phyloP scores from a whole-genome alignment of 1,139 yeast species.

The Williopsis jadinii region DNA sequence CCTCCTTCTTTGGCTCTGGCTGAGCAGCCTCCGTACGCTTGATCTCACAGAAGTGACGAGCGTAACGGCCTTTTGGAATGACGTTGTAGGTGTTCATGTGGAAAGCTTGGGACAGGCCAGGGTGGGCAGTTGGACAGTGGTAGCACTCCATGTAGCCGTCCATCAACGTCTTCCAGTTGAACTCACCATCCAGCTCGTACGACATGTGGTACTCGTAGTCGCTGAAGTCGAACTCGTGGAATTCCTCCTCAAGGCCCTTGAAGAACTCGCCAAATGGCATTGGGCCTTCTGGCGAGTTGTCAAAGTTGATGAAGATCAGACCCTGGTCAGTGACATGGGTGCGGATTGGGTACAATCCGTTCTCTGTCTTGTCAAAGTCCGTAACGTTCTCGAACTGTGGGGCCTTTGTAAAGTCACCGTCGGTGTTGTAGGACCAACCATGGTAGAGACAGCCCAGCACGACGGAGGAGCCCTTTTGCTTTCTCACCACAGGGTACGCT shows the following conservation, averaged over 20 bases:
- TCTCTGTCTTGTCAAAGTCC: slow-evolving; percentile 49
- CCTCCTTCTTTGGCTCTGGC: slow-evolving; percentile 21
- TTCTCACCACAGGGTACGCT: slow-evolving; percentile 54
- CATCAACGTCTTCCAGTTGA: slow-evolving; percentile 62
- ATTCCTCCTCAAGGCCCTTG: slow-evolving; percentile 41
- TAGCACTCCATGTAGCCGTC: slow-evolving; percentile 64
- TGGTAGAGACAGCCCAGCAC: slow-evolving; percentile 56
- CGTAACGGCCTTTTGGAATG: slow-evolving; percentile 50
- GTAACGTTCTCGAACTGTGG: slow-evolving; percentile 55
- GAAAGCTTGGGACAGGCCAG: slow-evolving; percentile 50
- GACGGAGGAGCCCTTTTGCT: slow-evolving; percentile 49
- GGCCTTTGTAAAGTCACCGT: slow-evolving; percentile 50
- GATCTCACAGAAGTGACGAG: slow-evolving; percentile 56
- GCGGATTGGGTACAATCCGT: slow-evolving; percentile 47
- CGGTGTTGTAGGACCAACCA: slow-evolving; percentile 60
- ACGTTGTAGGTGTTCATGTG: slow-evolving; percentile 60
- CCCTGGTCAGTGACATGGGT: slow-evolving; percentile 52
- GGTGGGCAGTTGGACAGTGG: slow-evolving; percentile 63
- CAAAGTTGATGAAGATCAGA: slow-evolving; percentile 48
- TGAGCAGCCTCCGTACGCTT: slow-evolving; percentile 31
- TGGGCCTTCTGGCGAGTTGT: slow-evolving; percentile 26
- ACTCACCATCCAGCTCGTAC: slow-evolving; percentile 55
- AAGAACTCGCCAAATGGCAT: slow-evolving; percentile 46
- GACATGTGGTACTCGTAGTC: slow-evolving; percentile 62
- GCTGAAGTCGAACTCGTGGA: slow-evolving; percentile 49